These are phyloP conservation scores for Coemansia sp. DNA, from an alignment of 192 early-diverging fungal genomes.

Conservation along the genomic window DNA sequence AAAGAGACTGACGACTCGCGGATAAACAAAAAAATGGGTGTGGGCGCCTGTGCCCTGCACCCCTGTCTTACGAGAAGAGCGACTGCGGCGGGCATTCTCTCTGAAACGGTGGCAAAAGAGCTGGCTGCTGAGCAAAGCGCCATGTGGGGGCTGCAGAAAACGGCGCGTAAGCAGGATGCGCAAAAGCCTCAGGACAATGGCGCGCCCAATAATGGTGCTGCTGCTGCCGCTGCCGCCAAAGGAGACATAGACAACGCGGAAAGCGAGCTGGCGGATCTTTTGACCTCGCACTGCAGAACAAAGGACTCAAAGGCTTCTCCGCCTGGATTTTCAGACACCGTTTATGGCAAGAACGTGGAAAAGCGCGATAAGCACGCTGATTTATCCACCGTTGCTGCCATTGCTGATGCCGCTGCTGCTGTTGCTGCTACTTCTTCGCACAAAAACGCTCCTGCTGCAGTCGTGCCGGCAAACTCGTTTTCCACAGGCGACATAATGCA, in stretches of 20 bases:
- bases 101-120: constrained; percentile 7
- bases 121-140: constrained; percentile 2
- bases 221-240: neutral
- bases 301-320: neutral
- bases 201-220: neutral
- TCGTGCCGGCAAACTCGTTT: constrained; percentile 3
- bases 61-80: constrained; percentile 42
- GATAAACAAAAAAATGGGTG: constrained; percentile 30
- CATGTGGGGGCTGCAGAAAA: constrained; percentile 2
- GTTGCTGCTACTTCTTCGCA: neutral
- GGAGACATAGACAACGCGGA: neutral
- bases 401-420: neutral
- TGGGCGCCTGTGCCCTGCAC: constrained; percentile 45
- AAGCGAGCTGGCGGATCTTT: constrained; percentile 5
- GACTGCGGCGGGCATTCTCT: neutral
- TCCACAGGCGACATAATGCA: constrained; percentile 5
- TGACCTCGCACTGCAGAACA: constrained; percentile 3
- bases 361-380: neutral
- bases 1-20: constrained; percentile 33
- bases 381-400: no score
- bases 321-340: neutral
- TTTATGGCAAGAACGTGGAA: neutral
- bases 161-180: neutral
- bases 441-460: neutral
- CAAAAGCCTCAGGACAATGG: neutral